These are phyloP conservation scores for Spergularia bocconei DNA, from an alignment of 148 eudicot species.

Conservation along the genomic window DNA sequence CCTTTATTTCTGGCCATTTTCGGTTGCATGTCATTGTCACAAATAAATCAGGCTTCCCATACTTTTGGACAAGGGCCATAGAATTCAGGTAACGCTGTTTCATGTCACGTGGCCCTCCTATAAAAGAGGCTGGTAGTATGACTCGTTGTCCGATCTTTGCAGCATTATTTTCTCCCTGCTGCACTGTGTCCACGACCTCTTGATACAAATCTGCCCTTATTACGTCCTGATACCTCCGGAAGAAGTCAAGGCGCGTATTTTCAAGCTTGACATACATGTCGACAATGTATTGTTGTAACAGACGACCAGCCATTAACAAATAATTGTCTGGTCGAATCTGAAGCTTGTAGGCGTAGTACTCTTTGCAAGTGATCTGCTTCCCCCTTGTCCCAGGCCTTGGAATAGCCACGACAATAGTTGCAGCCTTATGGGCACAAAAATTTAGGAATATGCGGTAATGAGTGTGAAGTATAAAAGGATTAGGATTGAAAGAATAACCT, in stretches of 20 bases:
- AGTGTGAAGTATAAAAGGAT: too few relatives aligned
- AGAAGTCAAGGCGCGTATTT: too few relatives aligned
- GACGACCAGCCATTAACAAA: neutral
- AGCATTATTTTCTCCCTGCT: neutral
- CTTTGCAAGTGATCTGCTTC: neutral
- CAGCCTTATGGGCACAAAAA: too few relatives aligned
- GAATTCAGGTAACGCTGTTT: neutral
- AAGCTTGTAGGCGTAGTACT: constrained; percentile 6
- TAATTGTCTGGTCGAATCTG: neutral
- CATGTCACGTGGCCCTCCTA: neutral
- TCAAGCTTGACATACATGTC: too few relatives aligned
- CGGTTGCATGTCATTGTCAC: neutral
- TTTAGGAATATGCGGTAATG: too few relatives aligned
- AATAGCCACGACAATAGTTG: neutral
- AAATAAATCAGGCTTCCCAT: neutral
- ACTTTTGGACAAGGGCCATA: neutral
- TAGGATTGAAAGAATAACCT: too few relatives aligned
- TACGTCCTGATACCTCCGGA: too few relatives aligned
- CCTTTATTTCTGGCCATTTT: too few relatives aligned
- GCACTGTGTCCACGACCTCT: neutral
- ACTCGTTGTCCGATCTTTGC: neutral
- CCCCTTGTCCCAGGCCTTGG: neutral
- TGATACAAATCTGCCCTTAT: neutral
- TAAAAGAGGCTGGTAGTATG: neutral
- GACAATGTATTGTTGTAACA: neutral